Evolutionary conservation across 306 rosid genomes (phyloP), one percentile per base, ranked within the genome.

Genomic region (Styphnolobium japonicum): DNA sequence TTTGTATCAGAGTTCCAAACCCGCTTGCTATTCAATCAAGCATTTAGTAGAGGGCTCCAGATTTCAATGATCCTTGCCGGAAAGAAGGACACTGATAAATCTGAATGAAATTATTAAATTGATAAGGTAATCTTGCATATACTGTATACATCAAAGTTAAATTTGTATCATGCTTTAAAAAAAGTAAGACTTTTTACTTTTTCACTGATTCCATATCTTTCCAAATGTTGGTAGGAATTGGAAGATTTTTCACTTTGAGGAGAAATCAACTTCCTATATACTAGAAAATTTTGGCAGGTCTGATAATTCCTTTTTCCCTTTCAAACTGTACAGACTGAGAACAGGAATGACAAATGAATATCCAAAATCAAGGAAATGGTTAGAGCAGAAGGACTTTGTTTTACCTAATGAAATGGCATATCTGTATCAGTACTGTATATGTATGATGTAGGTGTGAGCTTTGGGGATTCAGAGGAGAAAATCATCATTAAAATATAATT

Each of bases 1-100:
- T 93, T 95, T 62, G 92, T 95, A 8, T 95, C 83, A 4, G 99
- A 91, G 90, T 92, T 95, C 85, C 98, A 93, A 84, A 85, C 98
- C 0, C 95, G 99, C 9, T 73, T 95, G 81, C 96, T 95, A 72
- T 95, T 95, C 89, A 95, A 95, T 77, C 96, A 91, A 86, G 99
- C 99, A 45, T 92, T 95, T 74, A 95, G 99, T 43, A 88, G 98
- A 91, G 98, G 99, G 19, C 94, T 95, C 14, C 97, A 91, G 83
- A 95, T 95, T 82, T 93, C 99, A 3, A 93, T 88, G 94, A 95
- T 95, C 82, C 98, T 95, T 71, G 73, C 96, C 0, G 98, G 99
- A 40, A 87, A 80, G 81, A 91, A 82, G 71, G 97, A 92, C 8
- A 84, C 85, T 51, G 58, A 72, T 22, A 83, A 72, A 80, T n/a